Conservation (phyloP, 768 basidiomycete genomes). For the Pleurotus citrinopileatus region DNA sequence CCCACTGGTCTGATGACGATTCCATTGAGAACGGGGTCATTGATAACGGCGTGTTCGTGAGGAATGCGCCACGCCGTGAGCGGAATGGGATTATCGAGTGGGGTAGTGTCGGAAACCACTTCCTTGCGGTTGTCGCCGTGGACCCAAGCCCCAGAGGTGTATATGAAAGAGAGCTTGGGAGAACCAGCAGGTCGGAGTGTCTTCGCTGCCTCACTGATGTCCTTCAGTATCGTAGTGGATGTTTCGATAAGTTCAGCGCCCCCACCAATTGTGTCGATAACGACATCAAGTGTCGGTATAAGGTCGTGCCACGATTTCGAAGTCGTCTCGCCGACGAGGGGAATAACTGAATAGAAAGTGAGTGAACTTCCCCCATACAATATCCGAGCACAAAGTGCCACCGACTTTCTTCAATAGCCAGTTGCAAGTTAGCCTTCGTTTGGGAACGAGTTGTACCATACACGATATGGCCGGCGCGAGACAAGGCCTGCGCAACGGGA, state of each 20-base stretch:
- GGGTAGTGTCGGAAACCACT: slow-evolving; percentile 30
- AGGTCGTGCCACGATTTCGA: slow-evolving; percentile 23
- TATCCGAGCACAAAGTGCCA: background rate
- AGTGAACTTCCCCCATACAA: background rate
- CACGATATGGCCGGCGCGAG: slow-evolving; percentile 43
- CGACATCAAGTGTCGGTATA: slow-evolving; percentile 28
- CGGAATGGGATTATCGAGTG: slow-evolving; percentile 21
- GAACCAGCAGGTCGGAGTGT: slow-evolving; percentile 24
- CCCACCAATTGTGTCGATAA: slow-evolving; percentile 30
- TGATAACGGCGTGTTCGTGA: slow-evolving; percentile 29
- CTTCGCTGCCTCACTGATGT: slow-evolving; percentile 21
- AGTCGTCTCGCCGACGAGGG: slow-evolving; percentile 26
- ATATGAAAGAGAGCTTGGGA: slow-evolving; percentile 41
- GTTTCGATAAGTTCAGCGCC: slow-evolving; percentile 15
- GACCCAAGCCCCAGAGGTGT: slow-evolving; percentile 44
- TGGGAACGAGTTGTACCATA: slow-evolving; percentile 40
- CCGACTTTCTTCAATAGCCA: slow-evolving; percentile 39
- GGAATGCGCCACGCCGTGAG: slow-evolving; percentile 30
- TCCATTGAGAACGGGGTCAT: slow-evolving; percentile 30
- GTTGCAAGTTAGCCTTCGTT: slow-evolving; percentile 26
- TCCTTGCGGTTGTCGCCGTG: slow-evolving; percentile 33
- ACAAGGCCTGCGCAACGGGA: slow-evolving; percentile 40
- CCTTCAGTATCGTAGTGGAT: slow-evolving; percentile 19
- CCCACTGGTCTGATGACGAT: slow-evolving; percentile 42
- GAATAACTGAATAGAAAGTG: slow-evolving; percentile 29